phyloP scores from a whole-genome alignment of 2,329 filamentous ascomycete genomes.

The Dothistroma pini region DNA sequence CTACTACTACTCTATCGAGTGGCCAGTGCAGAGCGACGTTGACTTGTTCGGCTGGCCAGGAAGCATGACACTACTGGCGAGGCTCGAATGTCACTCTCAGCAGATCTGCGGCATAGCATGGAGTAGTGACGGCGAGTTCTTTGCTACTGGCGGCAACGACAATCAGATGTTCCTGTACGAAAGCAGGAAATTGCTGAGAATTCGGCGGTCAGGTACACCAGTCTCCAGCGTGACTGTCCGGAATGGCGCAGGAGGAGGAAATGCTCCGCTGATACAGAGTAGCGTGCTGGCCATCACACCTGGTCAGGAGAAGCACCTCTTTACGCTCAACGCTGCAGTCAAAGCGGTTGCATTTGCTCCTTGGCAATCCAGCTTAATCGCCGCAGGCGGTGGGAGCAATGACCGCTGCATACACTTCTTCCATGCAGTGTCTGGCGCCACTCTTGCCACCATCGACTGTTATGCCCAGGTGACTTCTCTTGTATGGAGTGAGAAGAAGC shows the following conservation, averaged over 20 bases:
- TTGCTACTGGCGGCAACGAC: conserved; percentile 90
- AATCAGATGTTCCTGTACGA: conserved; percentile 83
- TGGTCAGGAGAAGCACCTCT: conserved; percentile 61
- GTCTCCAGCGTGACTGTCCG: conserved; percentile 19
- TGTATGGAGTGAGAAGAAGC: conserved; percentile 69
- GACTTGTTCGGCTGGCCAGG: conserved; percentile 74
- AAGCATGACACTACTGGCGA: conserved; percentile 70
- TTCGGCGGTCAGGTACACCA: conserved; percentile 4
- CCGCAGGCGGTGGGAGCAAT: conserved; percentile 88
- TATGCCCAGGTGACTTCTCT: conserved; percentile 90
- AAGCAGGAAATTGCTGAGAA: conserved; percentile 51
- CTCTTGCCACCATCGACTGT: conserved; percentile 85
- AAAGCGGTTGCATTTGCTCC: conserved; percentile 97
- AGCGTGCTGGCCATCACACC: conserved; percentile 30
- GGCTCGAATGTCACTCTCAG: conserved; percentile 74
- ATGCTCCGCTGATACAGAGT: conserved; percentile 28
- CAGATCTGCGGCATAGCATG: conserved; percentile 93
- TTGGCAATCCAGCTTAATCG: conserved; percentile 82
- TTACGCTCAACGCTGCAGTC: conserved; percentile 79
- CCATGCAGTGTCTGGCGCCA: conserved; percentile 77
- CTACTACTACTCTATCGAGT: conserved; percentile 88
- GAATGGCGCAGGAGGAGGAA: conserved; percentile 7
- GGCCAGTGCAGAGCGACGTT: conserved; percentile 58
- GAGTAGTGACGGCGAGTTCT: conserved; percentile 69
- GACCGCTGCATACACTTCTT: conserved; percentile 97